These are phyloP conservation scores for Fusarium lyarnte DNA, from an alignment of 2,329 filamentous ascomycete species.

Conservation along the genomic window DNA sequence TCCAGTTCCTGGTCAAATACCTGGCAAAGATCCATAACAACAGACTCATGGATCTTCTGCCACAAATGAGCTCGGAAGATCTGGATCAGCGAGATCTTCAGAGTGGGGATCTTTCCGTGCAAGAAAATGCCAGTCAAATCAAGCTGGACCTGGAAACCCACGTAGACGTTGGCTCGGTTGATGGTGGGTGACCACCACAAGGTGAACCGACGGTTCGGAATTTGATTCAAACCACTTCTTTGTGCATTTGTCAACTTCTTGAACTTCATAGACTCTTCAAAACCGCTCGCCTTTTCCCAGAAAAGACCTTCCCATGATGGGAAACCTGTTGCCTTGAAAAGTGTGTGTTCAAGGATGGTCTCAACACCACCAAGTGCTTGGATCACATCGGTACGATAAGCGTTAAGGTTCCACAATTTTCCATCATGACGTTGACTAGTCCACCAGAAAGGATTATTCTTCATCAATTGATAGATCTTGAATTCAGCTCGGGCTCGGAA, in stretches of 20 bases:
- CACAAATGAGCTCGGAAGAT: constrained; percentile 99
- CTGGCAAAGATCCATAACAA: constrained; percentile 98
- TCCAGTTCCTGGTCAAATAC: constrained; percentile 98
- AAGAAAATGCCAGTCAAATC: constrained; percentile 99
- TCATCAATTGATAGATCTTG: constrained; percentile 99
- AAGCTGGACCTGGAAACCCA: constrained; percentile 98
- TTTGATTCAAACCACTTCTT: constrained; percentile 95
- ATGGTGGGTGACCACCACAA: constrained; percentile 97
- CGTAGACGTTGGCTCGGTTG: constrained; percentile 96
- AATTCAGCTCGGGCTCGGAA: constrained; percentile 96
- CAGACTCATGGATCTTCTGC: constrained; percentile 99
- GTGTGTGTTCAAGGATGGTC: constrained; percentile 94
- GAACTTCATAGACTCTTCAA: constrained; percentile 80
- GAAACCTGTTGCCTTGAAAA: constrained; percentile 97
- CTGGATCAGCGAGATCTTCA: constrained; percentile 98
- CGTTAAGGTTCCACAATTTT: constrained; percentile 96
- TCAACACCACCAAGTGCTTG: constrained; percentile 96
- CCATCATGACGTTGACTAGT: constrained; percentile 97
- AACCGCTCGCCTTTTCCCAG: constrained; percentile 73
- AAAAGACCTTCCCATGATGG: constrained; percentile 97
- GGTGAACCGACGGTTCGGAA: constrained; percentile 97
- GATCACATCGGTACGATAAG: constrained; percentile 95
- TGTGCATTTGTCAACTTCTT: constrained; percentile 99
- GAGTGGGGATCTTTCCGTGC: constrained; percentile 96
- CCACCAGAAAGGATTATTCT: constrained; percentile 99